Evolutionary conservation across 2,329 filamentous ascomycete species (phyloP).

Genomic region (Cladosporium sphaerospermum): DNA sequence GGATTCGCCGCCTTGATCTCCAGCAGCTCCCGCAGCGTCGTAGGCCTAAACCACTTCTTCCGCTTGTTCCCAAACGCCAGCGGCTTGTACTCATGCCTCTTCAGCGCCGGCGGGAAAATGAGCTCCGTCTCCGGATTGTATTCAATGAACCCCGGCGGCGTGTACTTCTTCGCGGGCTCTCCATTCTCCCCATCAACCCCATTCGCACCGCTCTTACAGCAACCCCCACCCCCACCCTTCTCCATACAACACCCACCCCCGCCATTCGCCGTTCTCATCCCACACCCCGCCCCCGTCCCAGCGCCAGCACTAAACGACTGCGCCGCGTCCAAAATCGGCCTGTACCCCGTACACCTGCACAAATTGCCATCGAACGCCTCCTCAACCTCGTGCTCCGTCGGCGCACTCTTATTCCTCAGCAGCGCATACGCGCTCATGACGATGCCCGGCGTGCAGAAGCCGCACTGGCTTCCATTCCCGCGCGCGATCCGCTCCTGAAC

Average conservation of each 20-base stretch:
- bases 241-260: constrained; percentile 68
- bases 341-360: constrained; percentile 91
- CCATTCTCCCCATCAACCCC: constrained; percentile 33
- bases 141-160: constrained; percentile 84
- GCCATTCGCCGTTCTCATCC: constrained; percentile 51
- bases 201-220: constrained; percentile 47
- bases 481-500: constrained; percentile 86
- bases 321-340: constrained; percentile 88
- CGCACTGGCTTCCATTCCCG: constrained; percentile 86
- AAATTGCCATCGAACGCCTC: constrained; percentile 97
- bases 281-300: constrained; percentile 43
- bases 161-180: constrained; percentile 58
- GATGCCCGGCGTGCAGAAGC: constrained; percentile 95
- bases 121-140: constrained; percentile 91
- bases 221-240: constrained; percentile 52
- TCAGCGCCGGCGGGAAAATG: constrained; percentile 83
- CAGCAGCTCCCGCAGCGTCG: constrained; percentile 77
- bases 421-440: constrained; percentile 96
- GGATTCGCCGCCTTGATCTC: constrained; percentile 86
- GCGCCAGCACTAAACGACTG: constrained; percentile 61
- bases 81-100: constrained; percentile 74
- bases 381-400: constrained; percentile 77
- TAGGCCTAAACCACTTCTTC: constrained; percentile 88
- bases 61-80: constrained; percentile 89
- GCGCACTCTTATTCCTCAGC: constrained; percentile 72